Evolutionary conservation across 352 stramenopile species (phyloP).

Genomic region (Phytophthora cactorum): DNA sequence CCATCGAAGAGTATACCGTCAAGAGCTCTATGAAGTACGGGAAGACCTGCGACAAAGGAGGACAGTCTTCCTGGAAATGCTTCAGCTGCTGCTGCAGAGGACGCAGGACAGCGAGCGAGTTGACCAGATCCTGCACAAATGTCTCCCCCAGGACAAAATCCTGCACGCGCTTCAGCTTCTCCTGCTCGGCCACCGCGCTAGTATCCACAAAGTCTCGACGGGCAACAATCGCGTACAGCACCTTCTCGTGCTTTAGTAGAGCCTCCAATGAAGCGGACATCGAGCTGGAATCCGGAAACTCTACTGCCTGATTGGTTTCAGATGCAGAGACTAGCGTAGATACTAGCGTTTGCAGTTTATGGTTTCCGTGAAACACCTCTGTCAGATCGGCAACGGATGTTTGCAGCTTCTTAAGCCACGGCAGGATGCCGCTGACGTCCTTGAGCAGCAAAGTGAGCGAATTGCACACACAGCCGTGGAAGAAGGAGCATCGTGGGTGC

Average conservation of each 20-base stretch:
- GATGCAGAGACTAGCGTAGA: slow-evolving; percentile 16
- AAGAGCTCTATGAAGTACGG: slow-evolving; percentile 56
- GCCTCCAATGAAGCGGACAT: slow-evolving; percentile 52
- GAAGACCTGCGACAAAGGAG: slow-evolving; percentile 62
- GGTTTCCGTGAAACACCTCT: slow-evolving; percentile 49
- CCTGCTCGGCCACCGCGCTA: slow-evolving; percentile 45
- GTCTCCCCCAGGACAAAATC: slow-evolving; percentile 72
- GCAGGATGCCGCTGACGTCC: slow-evolving; percentile 57
- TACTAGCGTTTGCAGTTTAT: slow-evolving; percentile 47
- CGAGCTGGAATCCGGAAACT: slow-evolving; percentile 36
- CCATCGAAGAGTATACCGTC: slow-evolving; percentile 56
- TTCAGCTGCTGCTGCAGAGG: slow-evolving; percentile 64
- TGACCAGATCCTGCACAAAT: slow-evolving; percentile 62
- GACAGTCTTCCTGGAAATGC: slow-evolving; percentile 47
- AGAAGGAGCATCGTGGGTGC: slow-evolving; percentile 65
- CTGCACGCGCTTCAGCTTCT: slow-evolving; percentile 57
- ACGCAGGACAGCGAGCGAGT: slow-evolving; percentile 60
- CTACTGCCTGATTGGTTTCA: slow-evolving; percentile 20
- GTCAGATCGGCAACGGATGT: slow-evolving; percentile 47
- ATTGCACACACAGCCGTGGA: slow-evolving; percentile 65
- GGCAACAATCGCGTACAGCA: slow-evolving; percentile 60
- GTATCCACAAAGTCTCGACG: slow-evolving; percentile 66
- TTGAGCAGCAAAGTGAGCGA: slow-evolving; percentile 55
- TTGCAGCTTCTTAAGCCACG: slow-evolving; percentile 53
- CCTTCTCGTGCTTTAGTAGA: slow-evolving; percentile 57